A percentile compares a stretch with the other conserved stretches of the same genome.
These are phyloP conservation scores for Tetracladium marchalianum DNA, from an alignment of 495 filamentous ascomycete genomes.

Conservation along the genomic window DNA sequence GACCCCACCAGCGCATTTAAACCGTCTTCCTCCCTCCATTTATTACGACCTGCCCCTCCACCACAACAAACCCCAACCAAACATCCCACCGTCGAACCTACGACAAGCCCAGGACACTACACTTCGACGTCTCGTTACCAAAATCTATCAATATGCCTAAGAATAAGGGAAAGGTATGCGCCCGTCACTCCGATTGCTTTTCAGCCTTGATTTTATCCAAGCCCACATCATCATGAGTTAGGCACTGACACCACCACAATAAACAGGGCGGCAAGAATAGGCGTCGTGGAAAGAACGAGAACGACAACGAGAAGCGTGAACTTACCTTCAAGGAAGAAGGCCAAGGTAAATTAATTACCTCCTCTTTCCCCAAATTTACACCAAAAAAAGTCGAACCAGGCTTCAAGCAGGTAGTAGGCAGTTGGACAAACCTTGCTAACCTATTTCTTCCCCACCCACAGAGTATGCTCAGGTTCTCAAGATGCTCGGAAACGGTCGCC, in stretches of 20 bases:
- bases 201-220: background rate
- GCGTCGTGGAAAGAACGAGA: slow-evolving; percentile 99
- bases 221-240: background rate
- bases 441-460: slow-evolving; percentile 18
- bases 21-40: slow-evolving; percentile 3
- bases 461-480: slow-evolving; percentile 98
- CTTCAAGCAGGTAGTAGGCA: background rate
- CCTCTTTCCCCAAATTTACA: background rate
- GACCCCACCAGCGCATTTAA: slow-evolving; percentile 3
- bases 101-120: background rate
- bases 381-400: background rate
- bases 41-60: background rate
- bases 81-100: background rate
- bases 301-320: slow-evolving; percentile 99
- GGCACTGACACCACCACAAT: slow-evolving; percentile 14
- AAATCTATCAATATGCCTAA: slow-evolving; percentile 66
- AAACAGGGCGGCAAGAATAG: slow-evolving; percentile 93
- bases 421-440: slow-evolving; percentile 14
- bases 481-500: slow-evolving; percentile 96
- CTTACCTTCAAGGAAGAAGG: slow-evolving; percentile 98
- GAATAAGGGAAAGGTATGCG: slow-evolving; percentile 93
- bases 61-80: background rate
- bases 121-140: background rate
- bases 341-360: slow-evolving; percentile 57
- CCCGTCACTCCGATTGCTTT: slow-evolving; percentile 9